Evolutionary conservation across 192 early-diverging fungal species (phyloP), one percentile per base, ranked within the genome.

Genomic region (Backusella mclennaniae): DNA sequence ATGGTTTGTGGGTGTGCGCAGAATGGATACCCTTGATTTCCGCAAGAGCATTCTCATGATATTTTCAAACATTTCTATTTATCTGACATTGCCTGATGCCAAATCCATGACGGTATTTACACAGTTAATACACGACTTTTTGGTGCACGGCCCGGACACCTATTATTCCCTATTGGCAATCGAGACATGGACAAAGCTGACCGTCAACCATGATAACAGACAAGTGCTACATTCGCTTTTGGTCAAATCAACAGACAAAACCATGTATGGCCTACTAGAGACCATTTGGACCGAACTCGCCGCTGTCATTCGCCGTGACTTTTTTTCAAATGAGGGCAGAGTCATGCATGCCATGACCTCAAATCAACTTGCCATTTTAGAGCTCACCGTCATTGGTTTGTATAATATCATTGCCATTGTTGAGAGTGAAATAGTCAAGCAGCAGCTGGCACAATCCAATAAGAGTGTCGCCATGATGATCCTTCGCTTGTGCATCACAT

Each of bases 1-100:
- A 8, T 78, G 81, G 77, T 83, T 78, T 68, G 78, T 83, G 21
- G 76, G 76, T 46, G 46, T 83, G 23, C 82, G 82, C 29, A 53
- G 73, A 41, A 83, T 80, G 80, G 79, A 86, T 76, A 85, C 86
- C 2, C 77, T 93, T 21, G 90, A 92, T 63, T 85, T 88, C 56
- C 86, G 92, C 9, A 93, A 93, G 75, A 92, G 87, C 52, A 83
- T 88, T 4, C 71, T 92, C 12, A 87, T 89, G 19, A 90, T 92
- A 36, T 80, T 92, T 71, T 89, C 90, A 46, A 90, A 92, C 56
- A 87, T 93, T 52, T 86, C 82, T 1, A 80, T 83, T 33, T 83
- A 82, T 69, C 23, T 92, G 59, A 79, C 73, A 23, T 36, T 92
- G 11, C 83, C 84, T 1, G 73, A 80, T 49, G 36, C 79, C 31